These are phyloP conservation scores for Hypoxylon subgilvum DNA, from an alignment of 495 filamentous ascomycete genomes.

Conservation along the genomic window DNA sequence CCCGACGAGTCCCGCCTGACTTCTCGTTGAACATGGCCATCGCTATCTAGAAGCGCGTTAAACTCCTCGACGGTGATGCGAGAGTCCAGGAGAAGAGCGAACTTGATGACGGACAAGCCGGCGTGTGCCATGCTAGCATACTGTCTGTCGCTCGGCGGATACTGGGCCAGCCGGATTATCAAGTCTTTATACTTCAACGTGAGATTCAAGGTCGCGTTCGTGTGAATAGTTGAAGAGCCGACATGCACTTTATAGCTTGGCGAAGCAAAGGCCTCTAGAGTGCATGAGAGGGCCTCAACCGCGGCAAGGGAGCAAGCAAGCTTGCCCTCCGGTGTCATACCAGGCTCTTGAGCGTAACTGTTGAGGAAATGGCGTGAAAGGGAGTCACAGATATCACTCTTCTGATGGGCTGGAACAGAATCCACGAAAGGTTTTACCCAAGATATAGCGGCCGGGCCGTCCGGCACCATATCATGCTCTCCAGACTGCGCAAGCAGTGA, in stretches of 20 bases:
- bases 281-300: constrained; percentile 52
- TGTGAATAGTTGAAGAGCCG: constrained; percentile 56
- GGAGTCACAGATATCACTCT: constrained; percentile 73
- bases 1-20: constrained; percentile 66
- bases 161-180: constrained; percentile 50
- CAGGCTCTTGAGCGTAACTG: constrained; percentile 60
- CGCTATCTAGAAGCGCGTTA: constrained; percentile 62
- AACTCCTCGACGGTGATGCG: constrained; percentile 74
- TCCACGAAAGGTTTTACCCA: constrained; percentile 77
- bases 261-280: constrained; percentile 52
- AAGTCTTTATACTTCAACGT: constrained; percentile 55
- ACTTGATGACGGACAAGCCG: constrained; percentile 69
- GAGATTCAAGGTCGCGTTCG: constrained; percentile 57
- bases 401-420: constrained; percentile 74
- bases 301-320: constrained; percentile 55
- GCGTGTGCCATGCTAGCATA: constrained; percentile 50
- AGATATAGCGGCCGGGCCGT: constrained; percentile 61
- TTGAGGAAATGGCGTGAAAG: constrained; percentile 72
- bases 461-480: constrained; percentile 59
- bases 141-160: constrained; percentile 43
- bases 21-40: constrained; percentile 67
- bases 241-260: constrained; percentile 49
- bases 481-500: constrained; percentile 63
- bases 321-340: constrained; percentile 45
- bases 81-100: constrained; percentile 76